Percentiles rank a stretch among this genome's conserved stretches.
phyloP scores from a whole-genome alignment of 1,139 yeast species.

The Saccharomyces uvarum region DNA sequence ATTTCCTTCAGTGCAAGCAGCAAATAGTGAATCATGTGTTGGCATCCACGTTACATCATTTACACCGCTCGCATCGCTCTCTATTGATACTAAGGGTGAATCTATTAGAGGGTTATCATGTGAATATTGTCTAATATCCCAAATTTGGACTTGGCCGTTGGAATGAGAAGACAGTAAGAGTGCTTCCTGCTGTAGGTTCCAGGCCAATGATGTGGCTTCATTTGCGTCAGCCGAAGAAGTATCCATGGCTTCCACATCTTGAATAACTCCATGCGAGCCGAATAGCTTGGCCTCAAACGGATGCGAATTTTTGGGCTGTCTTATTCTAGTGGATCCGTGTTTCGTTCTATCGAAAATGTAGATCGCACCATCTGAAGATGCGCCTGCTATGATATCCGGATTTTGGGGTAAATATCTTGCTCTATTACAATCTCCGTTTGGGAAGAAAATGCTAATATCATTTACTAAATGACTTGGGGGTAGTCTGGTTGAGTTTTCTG shows the following conservation, averaged over 20 bases:
- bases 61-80: constrained; percentile 37
- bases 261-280: constrained; percentile 5
- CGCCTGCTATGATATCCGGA: constrained; percentile 62
- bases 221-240: constrained; percentile 3
- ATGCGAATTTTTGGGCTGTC: constrained; percentile 2
- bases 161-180: constrained; percentile 52
- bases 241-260: constrained; percentile 7
- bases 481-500: constrained; percentile 24
- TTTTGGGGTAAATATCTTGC: constrained; percentile 76
- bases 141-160: constrained; percentile 48
- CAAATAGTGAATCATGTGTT: constrained; percentile 50
- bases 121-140: constrained; percentile 40
- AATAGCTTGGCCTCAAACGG: constrained; percentile 15
- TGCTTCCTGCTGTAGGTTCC: constrained; percentile 51
- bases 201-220: constrained; percentile 32
- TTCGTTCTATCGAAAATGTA: constrained; percentile 55
- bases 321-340: constrained; percentile 27
- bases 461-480: constrained; percentile 27
- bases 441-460: constrained; percentile 27
- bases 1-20: constrained; percentile 52
- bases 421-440: constrained; percentile 52
- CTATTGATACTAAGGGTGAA: constrained; percentile 8
- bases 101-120: constrained; percentile 16
- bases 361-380: constrained; percentile 68
- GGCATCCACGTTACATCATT: constrained; percentile 59